These are phyloP conservation scores for Margaritispora aquatica DNA, from an alignment of 495 filamentous ascomycete genomes.

Conservation along the genomic window DNA sequence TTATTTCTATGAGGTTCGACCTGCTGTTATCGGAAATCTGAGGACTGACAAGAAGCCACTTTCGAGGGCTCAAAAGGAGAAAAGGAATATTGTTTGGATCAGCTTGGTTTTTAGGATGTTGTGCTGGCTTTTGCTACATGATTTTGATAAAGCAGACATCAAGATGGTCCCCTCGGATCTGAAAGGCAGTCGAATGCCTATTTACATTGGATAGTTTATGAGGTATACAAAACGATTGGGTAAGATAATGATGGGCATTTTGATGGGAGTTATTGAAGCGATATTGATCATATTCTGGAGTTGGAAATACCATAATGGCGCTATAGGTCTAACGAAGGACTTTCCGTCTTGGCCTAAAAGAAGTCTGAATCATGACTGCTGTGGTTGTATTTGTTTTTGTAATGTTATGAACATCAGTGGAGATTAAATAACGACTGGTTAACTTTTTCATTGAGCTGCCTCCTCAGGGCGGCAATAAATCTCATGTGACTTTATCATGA, in stretches of 20 bases:
- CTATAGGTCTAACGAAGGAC: neutral
- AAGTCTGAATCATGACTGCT: too few species aligned
- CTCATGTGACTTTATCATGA: neutral
- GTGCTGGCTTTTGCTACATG: conserved; percentile 45
- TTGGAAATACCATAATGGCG: neutral
- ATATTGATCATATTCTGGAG: neutral
- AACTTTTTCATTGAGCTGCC: too few species aligned
- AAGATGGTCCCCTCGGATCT: conserved; percentile 41
- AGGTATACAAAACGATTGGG: neutral
- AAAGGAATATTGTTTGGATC: conserved; percentile 36
- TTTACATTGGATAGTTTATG: conserved; percentile 31
- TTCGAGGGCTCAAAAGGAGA: conserved; percentile 6
- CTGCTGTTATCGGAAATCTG: conserved; percentile 24
- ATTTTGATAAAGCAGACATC: conserved; percentile 42
- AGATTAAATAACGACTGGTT: too few species aligned
- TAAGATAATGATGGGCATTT: neutral
- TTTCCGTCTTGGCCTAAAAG: neutral
- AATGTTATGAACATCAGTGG: too few species aligned
- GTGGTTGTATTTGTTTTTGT: too few species aligned
- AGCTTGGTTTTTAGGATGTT: conserved; percentile 45
- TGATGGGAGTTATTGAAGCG: neutral
- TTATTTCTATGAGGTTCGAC: conserved; percentile 34
- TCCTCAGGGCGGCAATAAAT: neutral
- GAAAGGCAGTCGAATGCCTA: conserved; percentile 40
- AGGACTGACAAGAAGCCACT: conserved; percentile 1